Evolutionary conservation across 768 basidiomycete species (phyloP).

Genomic region (Tylopilus plumbeoviolaceoides): DNA sequence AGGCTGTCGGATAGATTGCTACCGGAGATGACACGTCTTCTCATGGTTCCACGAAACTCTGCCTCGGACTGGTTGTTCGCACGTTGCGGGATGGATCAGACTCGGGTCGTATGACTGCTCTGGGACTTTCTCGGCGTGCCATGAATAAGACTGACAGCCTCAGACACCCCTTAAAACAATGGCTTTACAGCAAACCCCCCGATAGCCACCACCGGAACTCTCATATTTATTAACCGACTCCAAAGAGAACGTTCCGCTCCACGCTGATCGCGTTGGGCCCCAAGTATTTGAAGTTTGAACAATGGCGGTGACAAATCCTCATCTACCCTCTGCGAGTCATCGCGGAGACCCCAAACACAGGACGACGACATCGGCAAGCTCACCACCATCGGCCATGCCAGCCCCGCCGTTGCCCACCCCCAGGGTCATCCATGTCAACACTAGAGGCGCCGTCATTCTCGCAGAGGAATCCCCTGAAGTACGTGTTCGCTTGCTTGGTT

Average conservation of each 20-base stretch:
- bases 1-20: slow-evolving; percentile 9
- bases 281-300: neutral
- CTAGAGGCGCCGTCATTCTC: slow-evolving; percentile 88
- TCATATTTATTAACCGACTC: neutral
- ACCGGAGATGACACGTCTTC: slow-evolving; percentile 3
- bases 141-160: slow-evolving; percentile 6
- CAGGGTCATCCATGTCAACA: slow-evolving; percentile 91
- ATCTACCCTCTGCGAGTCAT: slow-evolving; percentile 3
- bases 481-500: slow-evolving; percentile 24
- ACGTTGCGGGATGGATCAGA: neutral
- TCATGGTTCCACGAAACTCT: slow-evolving; percentile 13
- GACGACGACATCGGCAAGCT: slow-evolving; percentile 7
- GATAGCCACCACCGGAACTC: neutral
- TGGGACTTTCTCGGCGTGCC: slow-evolving; percentile 1
- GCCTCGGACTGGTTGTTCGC: neutral
- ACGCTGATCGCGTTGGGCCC: slow-evolving; percentile 1
- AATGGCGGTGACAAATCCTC: slow-evolving; percentile 18
- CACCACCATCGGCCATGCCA: slow-evolving; percentile 33
- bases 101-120: neutral
- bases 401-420: slow-evolving; percentile 72
- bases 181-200: neutral
- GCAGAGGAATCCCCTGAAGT: slow-evolving; percentile 95
- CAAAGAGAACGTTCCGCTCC: neutral
- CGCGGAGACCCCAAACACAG: slow-evolving; percentile 13
- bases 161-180: slow-evolving; percentile 5